Base-by-base conservation (phyloP, 345 rosid genomes). In the Eucalyptus marginata region DNA sequence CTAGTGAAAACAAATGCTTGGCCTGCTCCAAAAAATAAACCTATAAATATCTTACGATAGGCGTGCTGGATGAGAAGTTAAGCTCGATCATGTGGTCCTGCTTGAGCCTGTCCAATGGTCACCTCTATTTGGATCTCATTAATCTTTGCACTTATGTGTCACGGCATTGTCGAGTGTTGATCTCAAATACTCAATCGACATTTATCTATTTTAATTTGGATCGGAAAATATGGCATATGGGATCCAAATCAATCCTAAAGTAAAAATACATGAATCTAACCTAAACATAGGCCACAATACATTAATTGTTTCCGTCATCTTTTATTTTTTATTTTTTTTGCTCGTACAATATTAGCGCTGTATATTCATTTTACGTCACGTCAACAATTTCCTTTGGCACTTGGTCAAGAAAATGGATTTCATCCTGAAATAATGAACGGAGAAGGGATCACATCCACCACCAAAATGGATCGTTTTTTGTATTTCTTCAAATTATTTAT, bases 291-390 rank as follows among this genome's bases (percentile, higher is more conserved):
- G 3, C 5, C 14, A 71, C 7, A 1, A 11, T 9, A 36, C 81
- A 71, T 1, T 8, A 71, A 10, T 8, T 9, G 25, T 33, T 71
- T 36, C 22, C 3, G 1, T 18, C 7, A 18, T 71, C 81, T 36
- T 71, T 31, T 33, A 15, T 12, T 29, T 66, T 9, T 10, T 17
- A 43, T 31, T 16, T 31, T 31, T 7, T 8, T 0, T 66, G 1
- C 13, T 33, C 0, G 3, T 18, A 5, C 27, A 17, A 71, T 7
- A 17, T 71, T 1, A 1, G 2, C 0, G 7, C 1, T 44, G 13
- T 13, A 5, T 36, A 20, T 76, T 76, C 14, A 76, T 76, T 20
- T 18, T 10, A 18, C 47, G 14, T 18, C 7, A 18, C 15, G 47
- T 18, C 0, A 6, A 2, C 14, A 16, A 36, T 76, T 76, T 20